Evolutionary conservation across 2,329 filamentous ascomycete genomes (phyloP).

Genomic region (Calonectria pseudoturangicola): DNA sequence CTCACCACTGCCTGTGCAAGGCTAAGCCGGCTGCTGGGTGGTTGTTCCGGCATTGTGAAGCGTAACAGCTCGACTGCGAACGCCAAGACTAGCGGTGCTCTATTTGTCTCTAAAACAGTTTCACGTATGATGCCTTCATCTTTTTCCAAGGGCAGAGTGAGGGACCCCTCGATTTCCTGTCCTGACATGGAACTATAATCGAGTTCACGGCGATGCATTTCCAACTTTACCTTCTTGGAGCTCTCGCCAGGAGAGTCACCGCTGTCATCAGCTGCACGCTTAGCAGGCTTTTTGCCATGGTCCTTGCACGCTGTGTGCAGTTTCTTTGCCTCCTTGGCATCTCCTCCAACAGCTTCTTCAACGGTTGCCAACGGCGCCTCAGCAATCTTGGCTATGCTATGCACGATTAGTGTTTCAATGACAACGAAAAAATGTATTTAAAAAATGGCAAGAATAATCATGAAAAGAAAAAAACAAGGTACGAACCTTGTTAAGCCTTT

Average conservation of each 20-base stretch:
- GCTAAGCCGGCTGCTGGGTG: slow-evolving; percentile 87
- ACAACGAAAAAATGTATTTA: background rate
- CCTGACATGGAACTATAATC: slow-evolving; percentile 67
- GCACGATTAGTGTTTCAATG: background rate
- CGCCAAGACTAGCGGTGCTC: slow-evolving; percentile 87
- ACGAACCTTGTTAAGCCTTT: slow-evolving; percentile 73
- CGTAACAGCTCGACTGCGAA: slow-evolving; percentile 85
- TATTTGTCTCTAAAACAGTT: slow-evolving; percentile 81
- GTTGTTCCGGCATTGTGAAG: slow-evolving; percentile 90
- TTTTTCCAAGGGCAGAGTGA: slow-evolving; percentile 74
- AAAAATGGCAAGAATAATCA: background rate
- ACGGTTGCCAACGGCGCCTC: slow-evolving; percentile 67
- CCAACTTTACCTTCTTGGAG: slow-evolving; percentile 59
- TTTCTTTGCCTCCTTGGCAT: slow-evolving; percentile 68
- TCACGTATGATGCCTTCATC: slow-evolving; percentile 76
- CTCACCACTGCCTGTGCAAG: slow-evolving; percentile 90
- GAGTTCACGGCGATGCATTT: slow-evolving; percentile 59
- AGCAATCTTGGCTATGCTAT: slow-evolving; percentile 73
- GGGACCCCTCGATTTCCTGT: slow-evolving; percentile 76
- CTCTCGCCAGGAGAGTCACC: slow-evolving; percentile 40
- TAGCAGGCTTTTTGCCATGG: slow-evolving; percentile 65
- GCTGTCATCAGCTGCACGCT: slow-evolving; percentile 55
- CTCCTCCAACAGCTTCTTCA: slow-evolving; percentile 67
- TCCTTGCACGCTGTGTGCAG: slow-evolving; percentile 74
- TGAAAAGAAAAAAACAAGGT: accelerated